Evolutionary conservation across 2,329 filamentous ascomycete genomes (phyloP).

Genomic region (Pseudogymnoascus sp.): DNA sequence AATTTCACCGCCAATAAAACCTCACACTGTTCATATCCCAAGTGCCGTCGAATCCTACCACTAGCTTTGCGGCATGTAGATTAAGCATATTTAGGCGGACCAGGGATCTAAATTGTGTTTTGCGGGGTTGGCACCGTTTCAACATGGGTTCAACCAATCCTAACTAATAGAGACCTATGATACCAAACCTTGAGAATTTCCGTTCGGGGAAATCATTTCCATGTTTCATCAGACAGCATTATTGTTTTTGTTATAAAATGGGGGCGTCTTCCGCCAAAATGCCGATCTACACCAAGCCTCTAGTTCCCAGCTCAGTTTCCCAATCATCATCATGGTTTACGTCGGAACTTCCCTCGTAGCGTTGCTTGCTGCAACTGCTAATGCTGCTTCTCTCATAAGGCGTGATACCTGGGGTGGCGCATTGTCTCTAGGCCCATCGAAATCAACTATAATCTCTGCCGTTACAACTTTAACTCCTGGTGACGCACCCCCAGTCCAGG

Average conservation of each 20-base stretch:
- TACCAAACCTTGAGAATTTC: not conserved
- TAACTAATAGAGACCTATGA: not conserved
- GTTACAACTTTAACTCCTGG: conserved; percentile 35
- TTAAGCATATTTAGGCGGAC: conserved; percentile 1
- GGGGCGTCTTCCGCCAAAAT: not conserved
- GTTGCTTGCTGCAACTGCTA: not conserved
- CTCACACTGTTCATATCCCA: not conserved
- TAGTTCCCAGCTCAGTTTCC: not conserved
- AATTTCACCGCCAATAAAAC: not conserved
- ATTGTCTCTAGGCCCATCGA: conserved; percentile 31
- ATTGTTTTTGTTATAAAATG: not conserved
- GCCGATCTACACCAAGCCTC: not conserved
- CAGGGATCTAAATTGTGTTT: not conserved
- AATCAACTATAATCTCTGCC: conserved; percentile 32
- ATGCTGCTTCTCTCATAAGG: not conserved
- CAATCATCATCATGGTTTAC: not conserved
- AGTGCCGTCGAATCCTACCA: not conserved
- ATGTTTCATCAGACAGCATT: not conserved
- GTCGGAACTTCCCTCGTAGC: not conserved
- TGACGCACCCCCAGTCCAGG: conserved; percentile 29
- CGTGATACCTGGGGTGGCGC: conserved; percentile 31
- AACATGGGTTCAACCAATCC: not conserved
- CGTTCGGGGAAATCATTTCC: not conserved
- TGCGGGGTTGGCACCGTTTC: not conserved
- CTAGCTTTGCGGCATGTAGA: not conserved